These are phyloP conservation scores for Ganoderma lingzhi DNA, from an alignment of 1,284 basidiomycete genomes.

Conservation along the genomic window DNA sequence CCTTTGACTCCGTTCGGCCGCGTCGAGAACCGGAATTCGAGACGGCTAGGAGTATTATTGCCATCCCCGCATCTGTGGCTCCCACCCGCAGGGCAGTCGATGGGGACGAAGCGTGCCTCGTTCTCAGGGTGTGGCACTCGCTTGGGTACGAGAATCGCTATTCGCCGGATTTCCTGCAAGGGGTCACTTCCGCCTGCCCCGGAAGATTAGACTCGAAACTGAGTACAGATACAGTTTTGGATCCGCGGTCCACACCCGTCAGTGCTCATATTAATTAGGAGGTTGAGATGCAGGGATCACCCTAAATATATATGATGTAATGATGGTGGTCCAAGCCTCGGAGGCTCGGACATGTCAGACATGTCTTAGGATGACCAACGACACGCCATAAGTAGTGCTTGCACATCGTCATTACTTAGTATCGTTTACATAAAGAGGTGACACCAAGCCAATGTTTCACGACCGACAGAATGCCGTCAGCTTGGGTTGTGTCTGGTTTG, in stretches of 20 bases:
- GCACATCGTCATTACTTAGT: too few species aligned
- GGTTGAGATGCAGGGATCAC: slow-evolving; percentile 2
- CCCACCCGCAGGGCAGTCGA: neutral
- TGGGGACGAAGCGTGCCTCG: neutral
- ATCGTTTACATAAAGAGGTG: neutral
- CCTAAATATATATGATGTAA: neutral
- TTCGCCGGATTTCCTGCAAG: neutral
- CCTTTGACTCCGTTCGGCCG: neutral
- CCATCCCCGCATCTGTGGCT: neutral
- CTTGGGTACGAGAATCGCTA: neutral
- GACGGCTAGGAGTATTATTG: neutral
- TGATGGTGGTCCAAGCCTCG: slow-evolving; percentile 2
- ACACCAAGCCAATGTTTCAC: neutral
- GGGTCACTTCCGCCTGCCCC: slow-evolving; percentile 1
- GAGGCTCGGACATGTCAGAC: slow-evolving; percentile 4
- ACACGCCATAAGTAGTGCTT: neutral
- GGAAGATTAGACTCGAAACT: slow-evolving; percentile 8
- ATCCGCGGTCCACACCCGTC: neutral
- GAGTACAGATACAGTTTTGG: slow-evolving; percentile 5
- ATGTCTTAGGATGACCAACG: neutral
- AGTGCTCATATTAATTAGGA: slow-evolving; percentile 1
- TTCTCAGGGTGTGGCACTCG: slow-evolving; percentile 5
- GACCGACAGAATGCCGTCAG: neutral
- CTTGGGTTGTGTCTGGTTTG: neutral
- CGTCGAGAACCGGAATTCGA: neutral